phyloP scores from a whole-genome alignment of 2,329 filamentous ascomycete species.

The Aspergillus calidoustus region DNA sequence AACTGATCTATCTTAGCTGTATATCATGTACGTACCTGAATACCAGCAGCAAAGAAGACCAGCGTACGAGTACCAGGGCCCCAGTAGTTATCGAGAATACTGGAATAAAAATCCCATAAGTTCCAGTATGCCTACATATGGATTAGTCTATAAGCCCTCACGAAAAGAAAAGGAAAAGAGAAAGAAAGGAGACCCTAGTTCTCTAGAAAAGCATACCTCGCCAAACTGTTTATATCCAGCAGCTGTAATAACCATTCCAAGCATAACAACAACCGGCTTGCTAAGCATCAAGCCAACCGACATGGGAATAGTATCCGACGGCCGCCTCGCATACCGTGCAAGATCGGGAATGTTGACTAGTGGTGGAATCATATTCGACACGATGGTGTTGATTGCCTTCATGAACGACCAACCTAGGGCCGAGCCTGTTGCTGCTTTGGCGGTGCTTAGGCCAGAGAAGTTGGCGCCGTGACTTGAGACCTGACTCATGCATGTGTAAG shows the following conservation, averaged over 20 bases:
- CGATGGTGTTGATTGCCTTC: conserved; percentile 4
- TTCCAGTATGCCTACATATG: conserved; percentile 1
- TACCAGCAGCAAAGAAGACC: conserved; percentile 4
- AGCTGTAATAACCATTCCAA: conserved; percentile 5
- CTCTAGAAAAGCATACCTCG: background rate
- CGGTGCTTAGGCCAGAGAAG: background rate
- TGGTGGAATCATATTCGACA: background rate
- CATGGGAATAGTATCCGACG: background rate
- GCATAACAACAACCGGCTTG: background rate
- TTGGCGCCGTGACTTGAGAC: conserved; percentile 1
- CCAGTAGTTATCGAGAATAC: conserved; percentile 3
- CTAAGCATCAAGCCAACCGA: conserved; percentile 1
- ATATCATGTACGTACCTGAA: background rate
- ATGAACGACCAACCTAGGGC: conserved; percentile 4
- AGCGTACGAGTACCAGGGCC: background rate
- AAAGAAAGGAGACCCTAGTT: background rate
- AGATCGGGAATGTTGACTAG: conserved; percentile 4
- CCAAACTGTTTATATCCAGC: conserved; percentile 6
- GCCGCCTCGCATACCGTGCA: background rate
- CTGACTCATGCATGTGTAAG: background rate
- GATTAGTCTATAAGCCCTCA: background rate
- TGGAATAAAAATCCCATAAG: conserved; percentile 5
- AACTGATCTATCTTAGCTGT: background rate
- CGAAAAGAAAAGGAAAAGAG: no score
- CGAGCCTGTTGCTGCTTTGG: background rate